Base-by-base conservation (phyloP, 768 basidiomycete genomes). In the Leucocoprinus birnbaumii region DNA sequence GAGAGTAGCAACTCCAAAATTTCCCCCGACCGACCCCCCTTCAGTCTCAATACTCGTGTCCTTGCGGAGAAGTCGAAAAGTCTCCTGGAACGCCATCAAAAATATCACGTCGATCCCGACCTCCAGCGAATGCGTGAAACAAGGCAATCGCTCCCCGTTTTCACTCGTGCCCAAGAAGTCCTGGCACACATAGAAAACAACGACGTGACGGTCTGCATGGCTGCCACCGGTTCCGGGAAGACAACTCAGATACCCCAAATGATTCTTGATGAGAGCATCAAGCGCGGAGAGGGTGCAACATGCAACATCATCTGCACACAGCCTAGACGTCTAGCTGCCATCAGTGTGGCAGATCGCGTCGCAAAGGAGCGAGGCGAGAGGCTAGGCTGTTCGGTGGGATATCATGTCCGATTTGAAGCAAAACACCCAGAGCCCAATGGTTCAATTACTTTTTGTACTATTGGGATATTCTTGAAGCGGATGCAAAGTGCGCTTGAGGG, bases 221-320 rank as follows among this genome's bases (percentile, higher is more conserved):
- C 92, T 45, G 83, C 89, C 6, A 94, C 94, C 2, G 92, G 93
- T 34, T 94, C 91, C 1, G 93, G 94, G 1, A 97, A 97, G 73
- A 96, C 93, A 6, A 97, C 94, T 0, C 95, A 98, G 68, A 83
- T 97, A 22, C 95, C 95, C 4, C 95, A 97, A 67, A 78, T 97
- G 45, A 85, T 97, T 59, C 78, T 98, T 47, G 94, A 98, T 62
- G 80, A 89, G 41, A 86, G 80, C 63, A 94, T 94, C 55, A 75
- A 85, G 16, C 73, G 77, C 14, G 90, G 85, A n/a, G 75, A 90
- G 52, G 95, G 95, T 14, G 85, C 91, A 1, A 70, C 74, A 48
- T 96, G 93, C 71, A 96, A 97, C 65, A 80, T 98, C 60, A 74
- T 97, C 22, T 97, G 94, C 65, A 97, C 94, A 0, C 95, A 98